Percentiles rank a stretch among this genome's conserved stretches.
Evolutionary conservation across 345 rosid species (phyloP).

Genomic region (Limnanthes douglasii): DNA sequence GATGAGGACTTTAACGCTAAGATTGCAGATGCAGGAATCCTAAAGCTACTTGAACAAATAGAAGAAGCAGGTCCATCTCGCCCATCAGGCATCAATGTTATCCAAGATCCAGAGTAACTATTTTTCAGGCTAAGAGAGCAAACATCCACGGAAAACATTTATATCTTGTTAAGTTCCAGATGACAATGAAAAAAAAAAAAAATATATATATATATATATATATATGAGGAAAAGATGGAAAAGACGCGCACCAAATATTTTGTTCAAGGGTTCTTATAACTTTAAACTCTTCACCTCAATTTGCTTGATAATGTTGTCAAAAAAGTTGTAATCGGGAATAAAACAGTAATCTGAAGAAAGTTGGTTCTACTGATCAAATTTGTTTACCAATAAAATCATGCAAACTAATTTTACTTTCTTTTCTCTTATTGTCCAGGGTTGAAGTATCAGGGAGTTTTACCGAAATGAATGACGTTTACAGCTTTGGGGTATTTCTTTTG

Average conservation of each 20-base stretch:
- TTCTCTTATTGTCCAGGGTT: no score
- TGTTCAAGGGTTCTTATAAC: no score
- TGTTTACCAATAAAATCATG: no score
- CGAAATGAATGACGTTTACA: slow-evolving; percentile 38
- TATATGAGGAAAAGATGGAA: no score
- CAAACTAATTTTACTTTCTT: no score
- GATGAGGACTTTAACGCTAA: slow-evolving; percentile 49
- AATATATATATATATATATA: no score
- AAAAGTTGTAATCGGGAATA: neutral
- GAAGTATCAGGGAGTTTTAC: slow-evolving; percentile 19
- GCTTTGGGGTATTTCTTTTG: slow-evolving; percentile 59
- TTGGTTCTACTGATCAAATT: neutral
- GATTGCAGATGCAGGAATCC: slow-evolving; percentile 42
- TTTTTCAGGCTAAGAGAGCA: no score
- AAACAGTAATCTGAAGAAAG: neutral
- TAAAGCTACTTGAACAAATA: slow-evolving; percentile 22
- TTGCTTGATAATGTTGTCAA: neutral
- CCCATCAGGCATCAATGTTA: slow-evolving; percentile 16
- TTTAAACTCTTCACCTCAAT: slow-evolving; percentile 3
- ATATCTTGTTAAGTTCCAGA: no score
- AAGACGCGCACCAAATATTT: no score
- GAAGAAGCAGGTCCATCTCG: slow-evolving; percentile 40
- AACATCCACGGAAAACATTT: no score
- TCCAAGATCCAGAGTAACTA: slow-evolving; percentile 50
- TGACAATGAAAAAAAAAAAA: no score